Evolutionary conservation across 129 eudicot species (phyloP).

Genomic region (Cynara cardunculus): DNA sequence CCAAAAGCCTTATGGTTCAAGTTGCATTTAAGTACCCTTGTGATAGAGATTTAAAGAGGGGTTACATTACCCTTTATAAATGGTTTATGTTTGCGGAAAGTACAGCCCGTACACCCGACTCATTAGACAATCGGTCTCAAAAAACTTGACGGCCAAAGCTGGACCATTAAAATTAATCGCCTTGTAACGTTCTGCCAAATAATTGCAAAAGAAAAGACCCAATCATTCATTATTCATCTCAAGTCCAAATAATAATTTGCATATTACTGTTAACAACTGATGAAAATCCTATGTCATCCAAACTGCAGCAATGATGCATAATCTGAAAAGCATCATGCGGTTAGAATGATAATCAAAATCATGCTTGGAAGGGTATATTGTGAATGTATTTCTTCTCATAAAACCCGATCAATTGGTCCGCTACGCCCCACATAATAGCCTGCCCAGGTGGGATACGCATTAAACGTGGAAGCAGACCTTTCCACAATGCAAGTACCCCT

Average conservation of each 20-base stretch:
- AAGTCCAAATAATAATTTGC: not conserved
- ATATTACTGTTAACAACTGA: not conserved
- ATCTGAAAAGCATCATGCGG: not conserved
- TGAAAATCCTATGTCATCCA: not conserved
- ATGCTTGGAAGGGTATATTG: conserved; percentile 29
- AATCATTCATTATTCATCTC: not conserved
- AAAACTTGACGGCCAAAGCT: not conserved
- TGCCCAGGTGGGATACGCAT: conserved; percentile 98
- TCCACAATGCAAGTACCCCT: conserved; percentile 79
- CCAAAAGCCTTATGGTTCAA: not conserved
- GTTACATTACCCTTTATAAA: no score
- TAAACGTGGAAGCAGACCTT: conserved; percentile 81
- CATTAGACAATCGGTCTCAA: not conserved
- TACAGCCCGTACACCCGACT: no score
- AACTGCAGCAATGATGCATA: not conserved
- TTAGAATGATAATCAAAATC: not conserved
- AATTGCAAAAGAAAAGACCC: not conserved
- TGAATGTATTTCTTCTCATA: conserved; percentile 63
- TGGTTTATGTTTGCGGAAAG: no score
- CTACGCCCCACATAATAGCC: conserved; percentile 97
- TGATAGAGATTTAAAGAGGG: no score
- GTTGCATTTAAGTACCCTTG: not conserved
- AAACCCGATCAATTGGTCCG: conserved; percentile 82
- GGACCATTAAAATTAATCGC: not conserved
- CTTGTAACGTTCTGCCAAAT: not conserved